Evolutionary conservation across 176 grass and related monocot species (phyloP), one percentile per base, ranked within the genome.

Genomic region (Oryza longistaminata): DNA sequence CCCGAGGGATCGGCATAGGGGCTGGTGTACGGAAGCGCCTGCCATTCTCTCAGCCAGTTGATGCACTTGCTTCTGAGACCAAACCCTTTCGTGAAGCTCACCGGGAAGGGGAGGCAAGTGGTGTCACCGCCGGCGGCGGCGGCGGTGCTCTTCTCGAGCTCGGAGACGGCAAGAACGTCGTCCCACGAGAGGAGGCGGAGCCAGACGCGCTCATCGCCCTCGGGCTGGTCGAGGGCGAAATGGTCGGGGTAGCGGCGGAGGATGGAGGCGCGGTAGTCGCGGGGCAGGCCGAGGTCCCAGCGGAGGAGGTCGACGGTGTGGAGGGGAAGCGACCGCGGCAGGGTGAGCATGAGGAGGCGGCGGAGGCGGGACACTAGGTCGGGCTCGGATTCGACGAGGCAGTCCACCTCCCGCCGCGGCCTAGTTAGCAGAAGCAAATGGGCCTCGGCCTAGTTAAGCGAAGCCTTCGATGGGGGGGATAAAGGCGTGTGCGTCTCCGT

Each of bases 251-350:
- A 78, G 40, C 89, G 87, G 44, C 66, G 67, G 50, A 97, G 53
- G 82, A 97, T 66, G 39, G 87, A 75, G 49, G 70, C 49, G 11
- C 81, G 89, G 87, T 97, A 94, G 69, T 94, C 87, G 44, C 50
- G 55, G 48, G 87, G 89, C 61, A 93, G 85, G 76, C 91, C 94
- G 40, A 97, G 88, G 86, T 97, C 94, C 92, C 92, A 94, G 79
- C 82, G 82, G 24, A 97, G 92, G 29, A 94, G 92, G 86, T 97
- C 92, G 66, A 97, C 21, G 25, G 89, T 85, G 71, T 93, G 91
- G 70, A 97, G 89, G 3, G 94, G 94, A 11, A 97, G 78, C 19
- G 79, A 80, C 42, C 89, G 81, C 22, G 50, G 70, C 39, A 87
- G 37, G 5, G 89, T 92, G 34, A 97, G 82, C 94, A 97, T 94